Evolutionary conservation across 768 basidiomycete species (phyloP).

Genomic region (Clitopilus passeckerianus): DNA sequence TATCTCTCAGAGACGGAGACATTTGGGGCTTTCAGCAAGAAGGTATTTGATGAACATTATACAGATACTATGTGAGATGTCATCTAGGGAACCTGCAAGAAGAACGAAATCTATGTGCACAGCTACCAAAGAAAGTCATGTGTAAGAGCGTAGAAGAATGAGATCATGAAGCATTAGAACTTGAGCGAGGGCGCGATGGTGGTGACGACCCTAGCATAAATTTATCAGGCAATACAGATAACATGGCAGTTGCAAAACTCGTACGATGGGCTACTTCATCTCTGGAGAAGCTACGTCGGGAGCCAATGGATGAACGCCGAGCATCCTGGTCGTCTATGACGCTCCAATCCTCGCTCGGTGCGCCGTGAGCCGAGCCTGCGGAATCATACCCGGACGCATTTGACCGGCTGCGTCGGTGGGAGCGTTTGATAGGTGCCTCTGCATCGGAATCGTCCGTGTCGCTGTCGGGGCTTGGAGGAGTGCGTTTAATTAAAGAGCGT

Average conservation of each 20-base stretch:
- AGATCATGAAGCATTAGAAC: slow-evolving; percentile 14
- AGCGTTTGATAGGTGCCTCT: background rate
- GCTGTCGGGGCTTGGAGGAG: slow-evolving; percentile 26
- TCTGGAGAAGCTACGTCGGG: slow-evolving; percentile 36
- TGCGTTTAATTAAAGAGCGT: slow-evolving; percentile 74
- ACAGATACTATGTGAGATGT: slow-evolving; percentile 17
- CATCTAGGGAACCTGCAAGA: slow-evolving; percentile 14
- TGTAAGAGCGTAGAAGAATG: background rate
- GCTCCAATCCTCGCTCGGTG: slow-evolving; percentile 82
- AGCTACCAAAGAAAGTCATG: background rate
- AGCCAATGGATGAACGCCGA: slow-evolving; percentile 48
- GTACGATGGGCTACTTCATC: slow-evolving; percentile 49
- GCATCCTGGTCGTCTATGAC: slow-evolving; percentile 79
- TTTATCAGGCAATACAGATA: slow-evolving; percentile 57
- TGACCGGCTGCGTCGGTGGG: background rate
- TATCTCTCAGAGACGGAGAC: slow-evolving; percentile 65
- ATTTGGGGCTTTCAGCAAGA: slow-evolving; percentile 88
- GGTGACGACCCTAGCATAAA: slow-evolving; percentile 34
- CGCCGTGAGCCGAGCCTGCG: slow-evolving; percentile 44
- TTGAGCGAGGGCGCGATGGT: slow-evolving; percentile 29
- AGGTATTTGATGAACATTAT: slow-evolving; percentile 64
- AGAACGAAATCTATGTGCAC: background rate
- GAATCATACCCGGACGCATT: slow-evolving; percentile 49
- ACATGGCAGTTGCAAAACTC: slow-evolving; percentile 56
- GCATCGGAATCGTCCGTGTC: slow-evolving; percentile 28